Evolutionary conservation across 805 yeast species (phyloP).

Genomic region (Candida rishiriensis): DNA sequence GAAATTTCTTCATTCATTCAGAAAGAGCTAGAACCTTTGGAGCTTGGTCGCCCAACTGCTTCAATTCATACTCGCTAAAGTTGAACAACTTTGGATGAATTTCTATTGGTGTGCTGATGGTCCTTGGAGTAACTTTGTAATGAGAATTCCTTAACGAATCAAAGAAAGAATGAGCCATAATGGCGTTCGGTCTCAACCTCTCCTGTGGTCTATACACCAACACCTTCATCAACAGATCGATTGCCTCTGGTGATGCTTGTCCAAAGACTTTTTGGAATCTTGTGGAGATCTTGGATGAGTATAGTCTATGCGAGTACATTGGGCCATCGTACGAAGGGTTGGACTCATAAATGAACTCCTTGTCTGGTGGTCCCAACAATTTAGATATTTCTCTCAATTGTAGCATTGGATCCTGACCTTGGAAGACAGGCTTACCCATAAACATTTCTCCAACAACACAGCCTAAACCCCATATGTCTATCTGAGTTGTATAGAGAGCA

Average conservation of each 20-base stretch:
- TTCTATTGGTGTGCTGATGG: constrained; percentile 32
- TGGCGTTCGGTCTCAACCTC: constrained; percentile 75
- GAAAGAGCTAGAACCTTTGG: constrained; percentile 19
- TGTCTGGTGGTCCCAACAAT: constrained; percentile 82
- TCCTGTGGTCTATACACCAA: constrained; percentile 87
- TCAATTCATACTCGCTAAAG: constrained; percentile 62
- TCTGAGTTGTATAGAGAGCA: constrained; percentile 79
- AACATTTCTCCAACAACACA: constrained; percentile 95
- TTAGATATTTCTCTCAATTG: constrained; percentile 90
- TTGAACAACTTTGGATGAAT: constrained; percentile 50
- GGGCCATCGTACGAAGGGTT: constrained; percentile 77
- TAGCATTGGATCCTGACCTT: constrained; percentile 83
- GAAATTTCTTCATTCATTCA: not conserved
- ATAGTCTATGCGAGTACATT: constrained; percentile 56
- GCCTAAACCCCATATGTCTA: constrained; percentile 97
- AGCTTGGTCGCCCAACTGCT: constrained; percentile 24
- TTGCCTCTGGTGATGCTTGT: constrained; percentile 78
- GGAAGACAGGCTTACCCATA: constrained; percentile 90
- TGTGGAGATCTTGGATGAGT: constrained; percentile 21
- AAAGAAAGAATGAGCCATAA: constrained; percentile 84
- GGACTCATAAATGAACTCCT: constrained; percentile 64
- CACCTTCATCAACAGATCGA: constrained; percentile 75
- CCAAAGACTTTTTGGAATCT: constrained; percentile 61
- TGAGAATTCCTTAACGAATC: constrained; percentile 68
- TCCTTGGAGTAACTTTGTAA: constrained; percentile 33